Evolutionary conservation across 2,329 filamentous ascomycete species (phyloP).

Genomic region (Epichloe sibirici): DNA sequence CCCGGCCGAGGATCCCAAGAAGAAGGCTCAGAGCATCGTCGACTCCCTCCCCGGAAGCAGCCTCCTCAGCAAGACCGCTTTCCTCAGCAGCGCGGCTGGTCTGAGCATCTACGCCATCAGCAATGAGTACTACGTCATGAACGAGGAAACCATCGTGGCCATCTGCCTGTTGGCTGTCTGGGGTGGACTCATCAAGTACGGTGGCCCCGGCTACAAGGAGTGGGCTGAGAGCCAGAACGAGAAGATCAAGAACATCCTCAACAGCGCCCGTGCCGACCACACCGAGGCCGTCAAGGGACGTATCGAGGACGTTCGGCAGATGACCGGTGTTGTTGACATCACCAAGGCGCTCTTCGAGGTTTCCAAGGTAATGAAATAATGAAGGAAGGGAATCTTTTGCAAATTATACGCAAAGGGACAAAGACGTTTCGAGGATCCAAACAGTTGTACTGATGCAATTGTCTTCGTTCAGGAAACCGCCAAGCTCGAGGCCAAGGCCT

Average conservation of each 20-base stretch:
- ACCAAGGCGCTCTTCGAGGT: constrained; percentile 96
- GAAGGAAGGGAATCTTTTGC: too few relatives aligned
- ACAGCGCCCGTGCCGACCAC: constrained; percentile 88
- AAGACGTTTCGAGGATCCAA: background rate
- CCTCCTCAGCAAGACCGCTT: constrained; percentile 89
- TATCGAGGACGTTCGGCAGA: constrained; percentile 89
- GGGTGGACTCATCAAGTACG: constrained; percentile 83
- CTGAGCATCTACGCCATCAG: constrained; percentile 89
- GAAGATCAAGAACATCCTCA: constrained; percentile 92
- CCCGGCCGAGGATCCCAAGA: constrained; percentile 80
- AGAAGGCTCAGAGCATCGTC: constrained; percentile 91
- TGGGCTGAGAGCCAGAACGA: constrained; percentile 83
- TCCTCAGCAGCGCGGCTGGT: constrained; percentile 86
- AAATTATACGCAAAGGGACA: background rate
- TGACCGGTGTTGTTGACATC: constrained; percentile 86
- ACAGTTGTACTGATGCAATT: background rate
- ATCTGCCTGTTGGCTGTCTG: constrained; percentile 90
- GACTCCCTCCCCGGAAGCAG: constrained; percentile 87
- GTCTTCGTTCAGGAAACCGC: constrained; percentile 67
- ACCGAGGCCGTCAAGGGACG: constrained; percentile 88
- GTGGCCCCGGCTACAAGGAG: constrained; percentile 79
- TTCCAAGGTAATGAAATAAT: constrained; percentile 61
- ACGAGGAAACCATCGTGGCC: constrained; percentile 94
- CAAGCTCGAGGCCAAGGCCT: constrained; percentile 87
- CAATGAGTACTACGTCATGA: constrained; percentile 99